Conservation (phyloP, 352 stramenopile species). For the Peronospora farinosa region DNA sequence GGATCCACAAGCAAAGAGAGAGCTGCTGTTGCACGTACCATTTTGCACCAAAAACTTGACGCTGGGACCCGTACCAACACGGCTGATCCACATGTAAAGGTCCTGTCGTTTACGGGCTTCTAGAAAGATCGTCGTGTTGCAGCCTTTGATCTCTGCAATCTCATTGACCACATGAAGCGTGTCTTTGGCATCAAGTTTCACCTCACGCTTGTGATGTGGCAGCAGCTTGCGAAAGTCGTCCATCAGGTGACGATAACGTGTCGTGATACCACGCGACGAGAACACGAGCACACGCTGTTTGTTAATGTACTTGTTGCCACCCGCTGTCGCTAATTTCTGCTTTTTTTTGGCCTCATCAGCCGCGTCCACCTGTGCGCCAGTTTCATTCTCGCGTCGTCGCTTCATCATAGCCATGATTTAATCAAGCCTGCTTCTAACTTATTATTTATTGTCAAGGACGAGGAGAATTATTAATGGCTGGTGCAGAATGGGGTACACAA, state of each 20-base stretch:
- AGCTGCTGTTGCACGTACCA: conserved; percentile 26
- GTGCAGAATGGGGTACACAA: conserved; percentile 1
- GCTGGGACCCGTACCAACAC: conserved; percentile 92
- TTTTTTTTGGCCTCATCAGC: conserved; percentile 34
- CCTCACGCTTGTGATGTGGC: conserved; percentile 98
- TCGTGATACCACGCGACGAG: conserved; percentile 88
- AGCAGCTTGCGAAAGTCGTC: conserved; percentile 97
- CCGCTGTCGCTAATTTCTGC: conserved; percentile 27
- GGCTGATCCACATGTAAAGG: conserved; percentile 97
- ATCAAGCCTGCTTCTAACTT: conserved; percentile 1
- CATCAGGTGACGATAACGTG: conserved; percentile 96
- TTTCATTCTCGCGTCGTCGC: conserved; percentile 35
- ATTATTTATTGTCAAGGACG: not conserved
- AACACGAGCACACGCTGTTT: conserved; percentile 92
- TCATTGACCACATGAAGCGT: conserved; percentile 95
- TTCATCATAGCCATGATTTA: conserved; percentile 41
- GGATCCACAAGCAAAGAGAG: not conserved
- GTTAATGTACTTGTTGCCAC: conserved; percentile 73
- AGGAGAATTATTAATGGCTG: conserved; percentile 28
- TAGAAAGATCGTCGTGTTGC: conserved; percentile 95
- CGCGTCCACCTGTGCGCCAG: conserved; percentile 26
- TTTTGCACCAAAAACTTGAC: conserved; percentile 98
- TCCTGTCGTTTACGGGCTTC: conserved; percentile 97
- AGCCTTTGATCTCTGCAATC: conserved; percentile 97
- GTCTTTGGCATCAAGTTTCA: conserved; percentile 96